phyloP scores from a whole-genome alignment of 2,329 filamentous ascomycete genomes.

The Ophiostoma populinum region DNA sequence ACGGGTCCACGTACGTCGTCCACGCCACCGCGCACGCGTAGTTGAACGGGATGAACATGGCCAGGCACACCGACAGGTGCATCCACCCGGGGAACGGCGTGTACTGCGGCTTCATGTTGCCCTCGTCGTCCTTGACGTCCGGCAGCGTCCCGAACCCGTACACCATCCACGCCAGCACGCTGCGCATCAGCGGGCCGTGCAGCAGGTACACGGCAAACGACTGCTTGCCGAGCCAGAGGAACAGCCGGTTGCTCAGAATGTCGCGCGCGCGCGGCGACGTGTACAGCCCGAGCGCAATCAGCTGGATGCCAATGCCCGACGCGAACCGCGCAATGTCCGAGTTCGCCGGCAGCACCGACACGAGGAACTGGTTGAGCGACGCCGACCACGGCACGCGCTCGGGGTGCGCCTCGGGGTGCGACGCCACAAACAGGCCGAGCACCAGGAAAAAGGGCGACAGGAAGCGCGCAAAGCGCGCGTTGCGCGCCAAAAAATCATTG shows the following conservation, averaged over 20 bases:
- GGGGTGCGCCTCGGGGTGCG: constrained; percentile 38
- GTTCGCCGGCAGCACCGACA: constrained; percentile 26
- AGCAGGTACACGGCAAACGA: constrained; percentile 48
- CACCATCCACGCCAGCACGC: constrained; percentile 41
- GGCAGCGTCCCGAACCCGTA: constrained; percentile 27
- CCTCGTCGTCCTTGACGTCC: constrained; percentile 20
- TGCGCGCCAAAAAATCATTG: constrained; percentile 27
- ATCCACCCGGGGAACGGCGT: constrained; percentile 18
- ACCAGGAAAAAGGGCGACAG: constrained; percentile 32
- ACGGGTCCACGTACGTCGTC: constrained; percentile 36
- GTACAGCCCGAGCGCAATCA: constrained; percentile 33
- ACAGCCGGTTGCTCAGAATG: constrained; percentile 33
- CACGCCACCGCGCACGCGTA: constrained; percentile 30
- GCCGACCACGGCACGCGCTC: constrained; percentile 37
- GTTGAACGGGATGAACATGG: constrained; percentile 29
- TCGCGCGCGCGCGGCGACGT: constrained; percentile 33
- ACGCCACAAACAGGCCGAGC: constrained; percentile 38
- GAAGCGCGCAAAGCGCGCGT: constrained; percentile 24
- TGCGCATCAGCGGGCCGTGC: constrained; percentile 43
- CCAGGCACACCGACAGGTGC: constrained; percentile 22
- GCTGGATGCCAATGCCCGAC: constrained; percentile 21
- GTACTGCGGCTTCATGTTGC: constrained; percentile 12
- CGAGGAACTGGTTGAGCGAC: constrained; percentile 24
- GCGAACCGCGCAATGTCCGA: constrained; percentile 27
- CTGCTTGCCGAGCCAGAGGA: constrained; percentile 46